Evolutionary conservation across 2,329 filamentous ascomycete genomes (phyloP).

Genomic region (Drechslera avenae): DNA sequence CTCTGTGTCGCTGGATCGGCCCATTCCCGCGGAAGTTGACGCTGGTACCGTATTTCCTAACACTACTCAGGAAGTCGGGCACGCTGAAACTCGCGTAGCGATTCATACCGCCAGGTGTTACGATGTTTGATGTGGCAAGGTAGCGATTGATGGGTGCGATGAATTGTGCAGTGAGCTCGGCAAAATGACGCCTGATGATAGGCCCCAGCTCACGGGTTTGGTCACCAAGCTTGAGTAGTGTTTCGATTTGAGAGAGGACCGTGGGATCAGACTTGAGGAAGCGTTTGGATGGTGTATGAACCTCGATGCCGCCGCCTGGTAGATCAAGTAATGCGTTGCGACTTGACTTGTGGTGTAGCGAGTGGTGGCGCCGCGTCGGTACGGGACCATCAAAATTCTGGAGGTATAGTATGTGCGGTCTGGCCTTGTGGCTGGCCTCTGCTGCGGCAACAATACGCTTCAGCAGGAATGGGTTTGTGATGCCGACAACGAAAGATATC

Average conservation of each 20-base stretch:
- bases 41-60: slow-evolving; percentile 48
- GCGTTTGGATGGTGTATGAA: slow-evolving; percentile 43
- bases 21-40: slow-evolving; percentile 48
- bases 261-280: slow-evolving; percentile 47
- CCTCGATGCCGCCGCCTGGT: slow-evolving; percentile 48
- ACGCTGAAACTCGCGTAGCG: slow-evolving; percentile 49
- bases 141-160: slow-evolving; percentile 50
- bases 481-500: slow-evolving; percentile 47
- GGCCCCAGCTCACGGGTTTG: slow-evolving; percentile 44
- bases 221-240: slow-evolving; percentile 37
- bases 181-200: slow-evolving; percentile 50
- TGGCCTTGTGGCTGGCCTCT: slow-evolving; percentile 39
- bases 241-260: slow-evolving; percentile 43
- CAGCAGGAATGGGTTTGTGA: slow-evolving; percentile 51
- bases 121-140: slow-evolving; percentile 44
- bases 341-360: slow-evolving; percentile 44
- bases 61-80: slow-evolving; percentile 44
- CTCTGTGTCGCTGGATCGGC: slow-evolving; percentile 46
- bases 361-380: slow-evolving; percentile 45
- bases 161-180: slow-evolving; percentile 50
- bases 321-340: slow-evolving; percentile 47
- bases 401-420: slow-evolving; percentile 48
- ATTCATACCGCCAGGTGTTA: slow-evolving; percentile 44
- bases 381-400: slow-evolving; percentile 45
- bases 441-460: slow-evolving; percentile 46